Percentiles rank a stretch among this genome's conserved stretches.
Conservation (phyloP, 1,284 basidiomycete species). For the Puccinia triticina region DNA sequence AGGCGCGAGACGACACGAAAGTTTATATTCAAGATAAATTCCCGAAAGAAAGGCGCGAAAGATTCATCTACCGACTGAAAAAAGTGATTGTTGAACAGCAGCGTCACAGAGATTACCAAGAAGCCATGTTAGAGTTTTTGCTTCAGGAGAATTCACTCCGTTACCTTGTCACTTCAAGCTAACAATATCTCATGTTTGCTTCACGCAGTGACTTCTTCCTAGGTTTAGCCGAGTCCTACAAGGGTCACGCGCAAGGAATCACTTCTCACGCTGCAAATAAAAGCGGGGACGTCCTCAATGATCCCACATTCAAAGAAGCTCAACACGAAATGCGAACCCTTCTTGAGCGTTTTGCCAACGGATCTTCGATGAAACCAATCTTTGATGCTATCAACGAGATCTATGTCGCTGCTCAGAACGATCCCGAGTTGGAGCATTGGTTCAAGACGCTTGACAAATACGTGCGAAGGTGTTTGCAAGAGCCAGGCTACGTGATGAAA, state of each 20-base stretch:
- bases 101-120: slow-evolving; percentile 86
- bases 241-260: slow-evolving; percentile 67
- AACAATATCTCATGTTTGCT: neutral
- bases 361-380: slow-evolving; percentile 68
- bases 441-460: slow-evolving; percentile 71
- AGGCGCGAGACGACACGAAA: slow-evolving; percentile 57
- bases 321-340: slow-evolving; percentile 73
- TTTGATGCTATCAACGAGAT: slow-evolving; percentile 74
- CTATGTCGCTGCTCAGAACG: slow-evolving; percentile 74
- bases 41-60: slow-evolving; percentile 80
- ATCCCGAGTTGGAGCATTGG: slow-evolving; percentile 76
- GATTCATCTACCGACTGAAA: slow-evolving; percentile 77
- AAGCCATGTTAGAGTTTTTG: slow-evolving; percentile 43
- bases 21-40: slow-evolving; percentile 78
- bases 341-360: slow-evolving; percentile 88
- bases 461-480: slow-evolving; percentile 73
- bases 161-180: neutral
- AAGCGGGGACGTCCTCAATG: slow-evolving; percentile 63
- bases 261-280: slow-evolving; percentile 60
- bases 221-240: slow-evolving; percentile 68
- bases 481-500: slow-evolving; percentile 85
- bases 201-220: slow-evolving; percentile 61
- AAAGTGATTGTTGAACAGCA: slow-evolving; percentile 91
- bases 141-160: neutral
- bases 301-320: slow-evolving; percentile 68